Conservation (phyloP, 2,329 filamentous ascomycete species). For the Alternaria longipes region DNA sequence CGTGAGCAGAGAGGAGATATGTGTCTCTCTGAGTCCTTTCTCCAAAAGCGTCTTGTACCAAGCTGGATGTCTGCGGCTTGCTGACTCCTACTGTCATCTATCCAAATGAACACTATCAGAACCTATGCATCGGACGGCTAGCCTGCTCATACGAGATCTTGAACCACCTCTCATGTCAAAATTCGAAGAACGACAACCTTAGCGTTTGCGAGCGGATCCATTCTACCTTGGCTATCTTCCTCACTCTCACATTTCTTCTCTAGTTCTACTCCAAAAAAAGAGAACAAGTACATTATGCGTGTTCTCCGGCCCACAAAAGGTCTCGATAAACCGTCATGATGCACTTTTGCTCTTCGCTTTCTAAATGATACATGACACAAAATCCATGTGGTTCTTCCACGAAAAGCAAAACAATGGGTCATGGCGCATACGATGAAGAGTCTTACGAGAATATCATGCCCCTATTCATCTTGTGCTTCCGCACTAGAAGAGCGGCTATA, state of each 20-base stretch:
- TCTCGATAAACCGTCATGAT: accelerated
- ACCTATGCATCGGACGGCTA: too few species aligned
- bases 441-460: neutral
- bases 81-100: too few species aligned
- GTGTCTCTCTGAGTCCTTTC: neutral
- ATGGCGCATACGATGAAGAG: neutral
- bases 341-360: neutral
- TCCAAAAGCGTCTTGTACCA: too few species aligned
- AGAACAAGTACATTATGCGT: neutral
- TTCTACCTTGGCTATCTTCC: too few species aligned
- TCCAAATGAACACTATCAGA: too few species aligned
- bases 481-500: neutral
- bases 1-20: too few species aligned
- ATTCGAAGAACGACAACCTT: too few species aligned
- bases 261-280: too few species aligned
- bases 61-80: neutral
- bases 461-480: neutral
- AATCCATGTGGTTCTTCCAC: neutral
- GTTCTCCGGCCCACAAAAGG: neutral
- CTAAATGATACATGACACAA: neutral
- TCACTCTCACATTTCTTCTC: too few species aligned
- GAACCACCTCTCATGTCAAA: too few species aligned
- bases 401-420: neutral
- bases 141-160: too few species aligned
- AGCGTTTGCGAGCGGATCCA: too few species aligned